Evolutionary conservation across 2,329 filamentous ascomycete species (phyloP).

Genomic region (Colletotrichum chrysophilum): DNA sequence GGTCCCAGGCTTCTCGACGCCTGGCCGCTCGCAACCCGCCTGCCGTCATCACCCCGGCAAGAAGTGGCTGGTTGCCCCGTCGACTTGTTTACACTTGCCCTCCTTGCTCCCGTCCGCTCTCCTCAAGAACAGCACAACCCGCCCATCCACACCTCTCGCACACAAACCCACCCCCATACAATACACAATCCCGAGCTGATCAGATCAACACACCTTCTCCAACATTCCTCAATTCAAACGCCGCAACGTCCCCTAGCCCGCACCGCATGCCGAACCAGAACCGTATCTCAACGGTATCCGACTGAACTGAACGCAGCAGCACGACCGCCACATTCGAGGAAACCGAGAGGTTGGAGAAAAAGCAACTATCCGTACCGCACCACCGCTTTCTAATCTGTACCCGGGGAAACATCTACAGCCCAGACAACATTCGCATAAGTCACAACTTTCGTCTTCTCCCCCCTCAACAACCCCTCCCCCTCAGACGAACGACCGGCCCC

Average conservation of each 20-base stretch:
- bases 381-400: background rate
- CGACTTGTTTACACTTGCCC: constrained; percentile 29
- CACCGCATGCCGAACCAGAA: background rate
- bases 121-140: constrained; percentile 24
- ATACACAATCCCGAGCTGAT: constrained; percentile 8
- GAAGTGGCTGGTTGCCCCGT: constrained; percentile 27
- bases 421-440: constrained; percentile 18
- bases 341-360: background rate
- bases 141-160: constrained; percentile 20
- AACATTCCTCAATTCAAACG: constrained; percentile 18
- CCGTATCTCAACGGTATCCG: constrained; percentile 12
- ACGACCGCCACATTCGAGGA: background rate
- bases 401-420: background rate
- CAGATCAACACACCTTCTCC: constrained; percentile 5
- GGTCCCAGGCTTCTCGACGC: background rate
- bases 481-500: constrained; percentile 8
- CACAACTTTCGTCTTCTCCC: background rate
- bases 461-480: constrained; percentile 5
- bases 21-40: constrained; percentile 1
- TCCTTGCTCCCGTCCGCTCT: constrained; percentile 19
- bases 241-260: constrained; percentile 9
- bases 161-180: constrained; percentile 21
- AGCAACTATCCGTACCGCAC: background rate
- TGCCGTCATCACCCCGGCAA: constrained; percentile 23
- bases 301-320: constrained; percentile 3